A percentile compares a stretch with the other conserved stretches of the same genome.
phyloP scores from a whole-genome alignment of 768 basidiomycete genomes.

The Tricholoma matsutake region DNA sequence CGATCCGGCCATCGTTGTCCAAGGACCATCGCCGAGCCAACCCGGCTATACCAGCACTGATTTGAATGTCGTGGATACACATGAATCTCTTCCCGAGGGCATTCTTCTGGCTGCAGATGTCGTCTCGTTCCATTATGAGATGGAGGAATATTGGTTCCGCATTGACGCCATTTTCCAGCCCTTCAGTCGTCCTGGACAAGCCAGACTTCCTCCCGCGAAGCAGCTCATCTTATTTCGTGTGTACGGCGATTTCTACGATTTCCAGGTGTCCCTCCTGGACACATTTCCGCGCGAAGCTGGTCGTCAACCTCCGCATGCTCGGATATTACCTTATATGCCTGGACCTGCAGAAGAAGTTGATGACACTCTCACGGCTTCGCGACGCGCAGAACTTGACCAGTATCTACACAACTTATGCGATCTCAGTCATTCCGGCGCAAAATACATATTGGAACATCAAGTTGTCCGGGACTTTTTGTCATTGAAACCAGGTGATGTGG shows the following conservation, averaged over 20 bases:
- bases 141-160: slow-evolving; percentile 97
- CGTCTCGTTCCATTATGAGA: slow-evolving; percentile 96
- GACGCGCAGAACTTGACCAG: slow-evolving; percentile 82
- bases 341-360: slow-evolving; percentile 86
- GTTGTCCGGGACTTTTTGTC: slow-evolving; percentile 83
- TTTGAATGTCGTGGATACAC: slow-evolving; percentile 35
- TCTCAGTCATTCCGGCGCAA: slow-evolving; percentile 61
- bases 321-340: slow-evolving; percentile 96
- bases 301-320: slow-evolving; percentile 55
- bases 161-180: slow-evolving; percentile 88
- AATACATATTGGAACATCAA: slow-evolving; percentile 77
- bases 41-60: slow-evolving; percentile 16
- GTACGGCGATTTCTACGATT: slow-evolving; percentile 98
- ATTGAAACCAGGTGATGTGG: slow-evolving; percentile 82
- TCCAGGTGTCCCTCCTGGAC: slow-evolving; percentile 86
- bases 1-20: slow-evolving; percentile 19
- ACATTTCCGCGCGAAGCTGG: slow-evolving; percentile 92
- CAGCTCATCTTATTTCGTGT: slow-evolving; percentile 88
- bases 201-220: slow-evolving; percentile 59
- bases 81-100: slow-evolving; percentile 69
- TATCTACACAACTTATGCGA: slow-evolving; percentile 82
- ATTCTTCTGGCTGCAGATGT: slow-evolving; percentile 85
- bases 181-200: slow-evolving; percentile 58
- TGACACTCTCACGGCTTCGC: slow-evolving; percentile 74
- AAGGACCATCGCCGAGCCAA: slow-evolving; percentile 28